Percentiles rank a stretch among this genome's conserved stretches.
Evolutionary conservation across 2,329 filamentous ascomycete species (phyloP).

Genomic region (Fusarium concolor): DNA sequence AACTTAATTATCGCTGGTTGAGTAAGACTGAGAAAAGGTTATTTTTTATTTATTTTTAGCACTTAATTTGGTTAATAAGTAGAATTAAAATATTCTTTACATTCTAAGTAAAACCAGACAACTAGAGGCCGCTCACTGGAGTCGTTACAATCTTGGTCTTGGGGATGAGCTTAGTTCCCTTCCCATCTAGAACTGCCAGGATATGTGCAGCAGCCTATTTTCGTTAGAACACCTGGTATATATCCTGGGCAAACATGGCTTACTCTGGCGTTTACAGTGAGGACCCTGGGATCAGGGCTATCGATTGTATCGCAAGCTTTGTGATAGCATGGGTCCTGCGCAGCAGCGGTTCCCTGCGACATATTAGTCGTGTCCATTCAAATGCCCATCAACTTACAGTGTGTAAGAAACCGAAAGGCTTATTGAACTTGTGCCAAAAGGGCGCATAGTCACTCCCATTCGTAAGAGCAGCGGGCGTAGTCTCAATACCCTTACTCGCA

Average conservation of each 20-base stretch:
- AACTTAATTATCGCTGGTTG: too few relatives aligned
- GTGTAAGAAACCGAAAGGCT: conserved; percentile 41
- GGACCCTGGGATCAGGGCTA: conserved; percentile 51
- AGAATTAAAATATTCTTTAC: too few relatives aligned
- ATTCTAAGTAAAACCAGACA: too few relatives aligned
- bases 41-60: too few relatives aligned
- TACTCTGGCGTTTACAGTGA: conserved; percentile 45
- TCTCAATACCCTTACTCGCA: conserved; percentile 48
- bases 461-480: conserved; percentile 34
- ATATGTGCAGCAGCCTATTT: conserved; percentile 60
- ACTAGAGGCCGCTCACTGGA: too few relatives aligned
- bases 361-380: too few relatives aligned
- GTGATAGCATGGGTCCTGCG: conserved; percentile 46
- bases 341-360: conserved; percentile 24
- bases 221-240: neutral
- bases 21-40: too few relatives aligned
- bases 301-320: conserved; percentile 53
- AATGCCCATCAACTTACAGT: too few relatives aligned
- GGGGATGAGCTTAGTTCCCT: conserved; percentile 43
- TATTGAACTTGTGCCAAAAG: conserved; percentile 47
- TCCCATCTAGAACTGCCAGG: conserved; percentile 42
- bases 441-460: conserved; percentile 52
- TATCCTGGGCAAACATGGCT: accelerated
- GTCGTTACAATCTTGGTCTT: conserved; percentile 43
- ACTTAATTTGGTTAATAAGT: too few relatives aligned